Base-by-base conservation (phyloP, 2,329 filamentous ascomycete species). In the Aspergillus spinulosporus region DNA sequence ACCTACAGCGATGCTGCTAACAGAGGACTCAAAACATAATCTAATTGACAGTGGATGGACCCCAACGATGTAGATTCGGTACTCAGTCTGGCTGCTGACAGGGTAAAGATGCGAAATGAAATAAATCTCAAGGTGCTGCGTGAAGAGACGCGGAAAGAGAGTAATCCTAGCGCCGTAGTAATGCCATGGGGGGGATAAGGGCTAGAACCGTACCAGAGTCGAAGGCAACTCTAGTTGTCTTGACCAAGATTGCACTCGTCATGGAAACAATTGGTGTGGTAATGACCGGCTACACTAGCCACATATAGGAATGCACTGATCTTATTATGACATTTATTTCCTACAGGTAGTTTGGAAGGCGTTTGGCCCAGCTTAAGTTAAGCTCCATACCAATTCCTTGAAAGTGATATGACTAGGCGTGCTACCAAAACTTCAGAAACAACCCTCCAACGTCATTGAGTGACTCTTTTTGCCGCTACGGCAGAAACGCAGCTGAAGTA, bases 1-100 rank as follows among this genome's bases (percentile, higher is more conserved):
- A 45, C 29, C 21, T 45, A 26, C 43, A 29, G 43, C 29, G 43
- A 45, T 26, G 29, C 43, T 45, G 43, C 43, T 45, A 45, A 45
- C 43, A 45, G 43, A 45, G 43, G 43, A 45, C 8, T 26, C 11
- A 28, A 45, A 31, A 45, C 21, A 29, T 45, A 45, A 45, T n/a
- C 43, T n/a, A 45, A 31, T 31, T 21, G 43, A 45, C 43, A 45
- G 26, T 31, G 29, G 29, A 9, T 45, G 28, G 43, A n/a, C n/a
- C n/a, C 43, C 21, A 45, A 45, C 28, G 9, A 31, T 9, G 43
- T 45, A 45, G 43, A 31, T 45, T 45, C 43, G n/a, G 21, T 31
- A 28, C 43, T 31, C 43, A 45, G n/a, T 31, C 43, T 45, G 43
- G n/a, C n/a, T 31, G 29, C 43, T 15, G 39, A 42, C 7, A 15